These are phyloP conservation scores for Opeltia flavorubescens DNA, from an alignment of 495 filamentous ascomycete genomes.

Conservation along the genomic window DNA sequence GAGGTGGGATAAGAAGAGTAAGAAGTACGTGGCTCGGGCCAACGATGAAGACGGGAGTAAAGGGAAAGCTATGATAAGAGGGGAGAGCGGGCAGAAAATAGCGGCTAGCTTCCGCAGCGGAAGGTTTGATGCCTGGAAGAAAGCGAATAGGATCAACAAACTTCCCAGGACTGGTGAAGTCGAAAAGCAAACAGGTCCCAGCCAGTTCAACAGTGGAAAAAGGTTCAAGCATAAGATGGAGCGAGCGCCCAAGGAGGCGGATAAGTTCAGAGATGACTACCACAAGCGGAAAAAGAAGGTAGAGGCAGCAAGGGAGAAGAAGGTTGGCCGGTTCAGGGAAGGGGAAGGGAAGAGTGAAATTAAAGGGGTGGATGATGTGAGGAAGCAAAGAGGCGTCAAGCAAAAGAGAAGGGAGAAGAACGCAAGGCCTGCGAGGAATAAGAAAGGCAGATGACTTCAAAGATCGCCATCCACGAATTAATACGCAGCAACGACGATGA, in stretches of 20 bases:
- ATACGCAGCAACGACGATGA: no score
- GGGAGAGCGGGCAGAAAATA: slow-evolving; percentile 92
- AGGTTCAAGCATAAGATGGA: slow-evolving; percentile 69
- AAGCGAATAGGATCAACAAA: slow-evolving; percentile 61
- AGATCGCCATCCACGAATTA: no score
- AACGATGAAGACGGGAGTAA: slow-evolving; percentile 93
- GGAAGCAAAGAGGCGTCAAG: slow-evolving; percentile 61
- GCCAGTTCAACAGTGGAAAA: slow-evolving; percentile 24
- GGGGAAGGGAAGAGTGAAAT: slow-evolving; percentile 62
- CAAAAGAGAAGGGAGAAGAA: slow-evolving; percentile 78
- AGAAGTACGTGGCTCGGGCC: slow-evolving; percentile 77
- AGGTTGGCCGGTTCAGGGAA: slow-evolving; percentile 55
- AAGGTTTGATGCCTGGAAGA: slow-evolving; percentile 83
- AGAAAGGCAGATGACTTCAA: slow-evolving; percentile 2
- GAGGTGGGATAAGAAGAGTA: slow-evolving; percentile 94
- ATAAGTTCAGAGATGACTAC: slow-evolving; percentile 80
- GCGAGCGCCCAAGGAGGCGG: slow-evolving; percentile 79
- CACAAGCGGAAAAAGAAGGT: slow-evolving; percentile 82
- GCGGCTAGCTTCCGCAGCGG: slow-evolving; percentile 85
- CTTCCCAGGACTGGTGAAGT: slow-evolving; percentile 71
- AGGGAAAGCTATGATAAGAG: slow-evolving; percentile 68
- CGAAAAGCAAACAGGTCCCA: slow-evolving; percentile 37
- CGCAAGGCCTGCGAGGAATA: slow-evolving; percentile 62
- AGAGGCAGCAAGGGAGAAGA: slow-evolving; percentile 71
- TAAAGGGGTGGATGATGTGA: slow-evolving; percentile 67